Evolutionary conservation across 306 rosid species (phyloP).

Genomic region (Pterocarpus santalinus): DNA sequence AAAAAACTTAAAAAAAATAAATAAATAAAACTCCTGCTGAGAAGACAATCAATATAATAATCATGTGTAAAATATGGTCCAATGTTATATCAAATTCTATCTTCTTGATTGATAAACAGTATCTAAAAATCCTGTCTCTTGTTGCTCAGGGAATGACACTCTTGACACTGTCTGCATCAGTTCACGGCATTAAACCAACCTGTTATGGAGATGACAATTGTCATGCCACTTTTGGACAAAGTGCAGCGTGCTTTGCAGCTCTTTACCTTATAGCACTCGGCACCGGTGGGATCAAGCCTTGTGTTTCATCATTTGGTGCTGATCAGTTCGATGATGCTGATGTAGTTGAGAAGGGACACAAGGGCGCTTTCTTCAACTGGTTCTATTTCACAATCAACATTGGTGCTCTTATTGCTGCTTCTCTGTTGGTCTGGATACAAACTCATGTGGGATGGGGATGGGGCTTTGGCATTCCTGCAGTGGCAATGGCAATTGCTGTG

Average conservation of each 20-base stretch:
- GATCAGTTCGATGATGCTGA: constrained; percentile 81
- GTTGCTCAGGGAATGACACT: constrained; percentile 74
- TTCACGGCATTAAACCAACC: constrained; percentile 66
- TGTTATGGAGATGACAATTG: constrained; percentile 55
- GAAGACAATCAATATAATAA: no score
- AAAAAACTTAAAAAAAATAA: no score
- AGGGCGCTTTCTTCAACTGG: constrained; percentile 81
- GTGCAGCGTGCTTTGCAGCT: constrained; percentile 57
- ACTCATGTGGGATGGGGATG: constrained; percentile 66
- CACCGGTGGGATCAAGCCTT: constrained; percentile 81
- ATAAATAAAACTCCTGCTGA: no score
- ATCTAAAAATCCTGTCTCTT: neutral
- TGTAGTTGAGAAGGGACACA: constrained; percentile 64
- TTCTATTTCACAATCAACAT: constrained; percentile 71
- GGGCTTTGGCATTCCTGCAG: constrained; percentile 78
- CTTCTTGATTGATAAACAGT: constrained; percentile 5
- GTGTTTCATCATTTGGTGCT: constrained; percentile 78
- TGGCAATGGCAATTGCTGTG: constrained; percentile 69
- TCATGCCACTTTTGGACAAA: constrained; percentile 56
- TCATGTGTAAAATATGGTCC: neutral
- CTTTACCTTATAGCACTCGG: constrained; percentile 76
- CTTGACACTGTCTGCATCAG: constrained; percentile 73
- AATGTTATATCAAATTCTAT: constrained; percentile 14
- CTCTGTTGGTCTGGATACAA: constrained; percentile 73
- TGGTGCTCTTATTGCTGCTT: constrained; percentile 71